Evolutionary conservation across 2,329 filamentous ascomycete genomes (phyloP), one percentile per base, ranked within the genome.

Genomic region (Claviceps sp.): DNA sequence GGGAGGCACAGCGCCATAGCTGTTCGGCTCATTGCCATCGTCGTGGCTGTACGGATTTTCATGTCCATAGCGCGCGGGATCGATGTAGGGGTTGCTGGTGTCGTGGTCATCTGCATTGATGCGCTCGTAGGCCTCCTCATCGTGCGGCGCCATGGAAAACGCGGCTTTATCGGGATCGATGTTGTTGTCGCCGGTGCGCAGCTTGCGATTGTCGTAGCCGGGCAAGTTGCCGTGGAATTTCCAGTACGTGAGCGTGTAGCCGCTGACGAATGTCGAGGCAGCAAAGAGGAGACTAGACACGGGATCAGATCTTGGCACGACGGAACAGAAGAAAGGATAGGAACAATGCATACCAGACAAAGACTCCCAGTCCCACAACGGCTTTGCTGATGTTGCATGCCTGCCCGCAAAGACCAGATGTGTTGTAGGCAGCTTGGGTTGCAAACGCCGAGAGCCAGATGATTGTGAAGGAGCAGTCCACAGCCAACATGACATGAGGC

Each of bases 141-240:
- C 79, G 61, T 81, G 77, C n/a, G 79, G 78, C 14, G 78, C 78
- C 65, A 81, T 82, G 52, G 79, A 82, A 67, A 85, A 85, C 54
- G 81, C 81, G 30, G 81, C 80, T 70, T 84, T 84, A 65, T 85
- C 81, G 0, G 81, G 81, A 62, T 84, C 81, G 58, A 83, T 83
- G 67, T 78, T 77, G 58, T 71, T 66, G 57, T 64, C 66, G 54
- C 62, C 62, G 54, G 63, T 63, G 49, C 71, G 66, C 50, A 72
- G 59, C 60, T 69, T 64, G 60, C 63, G 69, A 57, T 70, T 71
- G 60, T 80, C 78, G 63, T 82, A 82, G 53, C 81, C 81, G 2
- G 81, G 81, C 16, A 84, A 72, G 52, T 68, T 74, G 59, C 78
- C 77, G 66, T 84, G 76, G 61, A 77, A 75, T 59, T 77, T 75